Evolutionary conservation across 306 rosid species (phyloP), one percentile per base, ranked within the genome.

Genomic region (Dryas octopetala): DNA sequence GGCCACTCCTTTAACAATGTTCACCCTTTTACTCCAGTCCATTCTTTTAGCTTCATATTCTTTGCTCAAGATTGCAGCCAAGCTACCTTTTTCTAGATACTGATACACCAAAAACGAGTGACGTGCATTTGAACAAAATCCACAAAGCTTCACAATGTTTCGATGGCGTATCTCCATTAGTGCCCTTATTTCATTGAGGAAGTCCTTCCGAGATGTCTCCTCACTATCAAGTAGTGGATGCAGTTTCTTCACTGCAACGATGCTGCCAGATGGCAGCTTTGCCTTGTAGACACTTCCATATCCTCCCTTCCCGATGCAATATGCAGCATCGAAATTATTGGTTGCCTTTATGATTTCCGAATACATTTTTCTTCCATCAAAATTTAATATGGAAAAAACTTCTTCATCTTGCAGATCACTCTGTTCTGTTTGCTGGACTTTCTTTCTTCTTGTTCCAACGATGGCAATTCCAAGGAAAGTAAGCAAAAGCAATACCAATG

Each of bases 291-390:
- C 70, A 6, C 62, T 66, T 73, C 81, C 81, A 16, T 2, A 43
- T 62, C 66, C 49, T 23, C 81, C 81, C 1, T 13, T 64, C 17
- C 81, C 76, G 53, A 71, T 53, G 72, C 71, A 78, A 71, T 60
- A 70, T 0, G 1, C 7, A 3, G 48, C 13, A 43, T 70, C 65
- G 44, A 78, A 78, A 52, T 44, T 8, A 17, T 44, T 17, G 6
- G 76, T 78, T 65, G 76, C 70, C 13, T 17, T 14, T 64, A 70
- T 26, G 71, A 70, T 70, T 41, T 78, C 65, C 3, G 23, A 4
- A 6, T 62, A 62, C 65, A 62, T 12, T 44, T 9, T 9, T 51
- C 12, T 62, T 65, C 71, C 71, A 52, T 70, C 66, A 26, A 69
- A 70, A 15, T 46, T 62, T 13, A 40, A 62, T 17, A 70, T 58